These are phyloP conservation scores for Microbotryum saponariae DNA, from an alignment of 1,284 basidiomycete species.

Conservation along the genomic window DNA sequence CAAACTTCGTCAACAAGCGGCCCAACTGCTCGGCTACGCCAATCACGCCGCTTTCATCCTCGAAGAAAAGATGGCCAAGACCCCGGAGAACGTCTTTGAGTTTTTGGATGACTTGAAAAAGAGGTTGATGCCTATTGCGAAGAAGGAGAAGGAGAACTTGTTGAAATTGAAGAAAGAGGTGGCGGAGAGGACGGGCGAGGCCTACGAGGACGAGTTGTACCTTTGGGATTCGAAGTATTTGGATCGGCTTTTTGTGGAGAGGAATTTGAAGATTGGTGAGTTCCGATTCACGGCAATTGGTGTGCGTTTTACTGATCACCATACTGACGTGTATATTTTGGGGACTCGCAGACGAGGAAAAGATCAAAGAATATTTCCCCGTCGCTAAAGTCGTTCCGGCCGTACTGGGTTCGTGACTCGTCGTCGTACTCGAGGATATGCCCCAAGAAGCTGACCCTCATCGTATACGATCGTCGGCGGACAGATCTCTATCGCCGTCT, in stretches of 20 bases:
- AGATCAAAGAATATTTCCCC: constrained; percentile 78
- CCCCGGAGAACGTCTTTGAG: constrained; percentile 52
- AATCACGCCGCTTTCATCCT: constrained; percentile 74
- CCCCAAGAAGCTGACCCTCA: too few relatives aligned
- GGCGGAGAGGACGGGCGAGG: constrained; percentile 52
- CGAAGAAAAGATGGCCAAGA: constrained; percentile 74
- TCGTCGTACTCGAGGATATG: too few relatives aligned
- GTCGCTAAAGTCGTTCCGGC: constrained; percentile 68
- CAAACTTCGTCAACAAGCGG: constrained; percentile 57
- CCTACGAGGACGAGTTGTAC: constrained; percentile 34
- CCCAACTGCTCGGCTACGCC: constrained; percentile 59
- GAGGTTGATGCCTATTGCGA: constrained; percentile 63
- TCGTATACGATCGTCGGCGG: too few relatives aligned
- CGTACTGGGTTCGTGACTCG: constrained; percentile 47
- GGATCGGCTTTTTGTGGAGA: constrained; percentile 61
- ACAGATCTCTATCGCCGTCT: constrained; percentile 65
- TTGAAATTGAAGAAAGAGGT: constrained; percentile 66
- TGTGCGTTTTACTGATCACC: constrained; percentile 3
- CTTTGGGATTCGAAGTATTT: constrained; percentile 49
- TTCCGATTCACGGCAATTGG: not conserved
- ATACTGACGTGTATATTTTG: constrained; percentile 6
- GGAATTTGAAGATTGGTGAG: constrained; percentile 35
- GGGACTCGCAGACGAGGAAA: constrained; percentile 51
- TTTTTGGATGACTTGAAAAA: constrained; percentile 64
- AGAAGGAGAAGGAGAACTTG: constrained; percentile 57